These are phyloP conservation scores for Pseudophaeomoniella oleicola DNA, from an alignment of 2,329 filamentous ascomycete species.

Conservation along the genomic window DNA sequence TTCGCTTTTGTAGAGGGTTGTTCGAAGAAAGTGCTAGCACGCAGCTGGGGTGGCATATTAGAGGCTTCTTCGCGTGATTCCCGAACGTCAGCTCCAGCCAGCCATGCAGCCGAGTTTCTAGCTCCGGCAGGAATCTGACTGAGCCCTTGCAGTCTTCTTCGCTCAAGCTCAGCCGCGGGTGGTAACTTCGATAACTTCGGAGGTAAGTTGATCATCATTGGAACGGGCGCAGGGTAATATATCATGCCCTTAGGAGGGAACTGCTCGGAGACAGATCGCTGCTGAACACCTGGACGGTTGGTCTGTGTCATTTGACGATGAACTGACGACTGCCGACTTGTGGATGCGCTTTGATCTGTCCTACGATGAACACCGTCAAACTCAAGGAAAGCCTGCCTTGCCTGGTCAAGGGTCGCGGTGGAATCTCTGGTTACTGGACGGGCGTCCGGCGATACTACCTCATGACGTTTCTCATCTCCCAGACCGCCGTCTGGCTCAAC, in stretches of 20 bases:
- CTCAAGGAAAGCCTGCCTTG: constrained; percentile 27
- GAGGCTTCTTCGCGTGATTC: constrained; percentile 16
- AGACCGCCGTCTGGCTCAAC: constrained; percentile 3
- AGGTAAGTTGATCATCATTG: constrained; percentile 82
- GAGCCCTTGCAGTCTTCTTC: constrained; percentile 59
- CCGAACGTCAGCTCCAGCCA: constrained; percentile 15
- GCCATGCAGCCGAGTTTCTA: constrained; percentile 36
- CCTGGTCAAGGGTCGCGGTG: constrained; percentile 30
- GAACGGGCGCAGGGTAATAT: constrained; percentile 89
- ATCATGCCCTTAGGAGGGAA: constrained; percentile 65
- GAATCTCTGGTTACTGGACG: constrained; percentile 26
- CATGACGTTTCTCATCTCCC: constrained; percentile 7
- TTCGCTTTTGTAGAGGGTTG: constrained; percentile 42
- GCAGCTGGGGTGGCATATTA: constrained; percentile 63
- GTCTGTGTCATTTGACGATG: constrained; percentile 21
- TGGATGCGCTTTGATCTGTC: constrained; percentile 9
- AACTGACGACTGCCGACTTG: constrained; percentile 10
- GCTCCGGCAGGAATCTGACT: constrained; percentile 44
- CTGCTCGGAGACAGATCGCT: constrained; percentile 21
- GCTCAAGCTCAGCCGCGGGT: constrained; percentile 47
- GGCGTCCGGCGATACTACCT: too few species aligned
- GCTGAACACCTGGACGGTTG: too few species aligned
- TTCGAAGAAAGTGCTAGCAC: constrained; percentile 88
- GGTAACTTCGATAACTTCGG: constrained; percentile 69
- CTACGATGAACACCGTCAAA: constrained; percentile 35